Base-by-base conservation (phyloP, 2,329 filamentous ascomycete genomes). In the Phyllosticta ampelicida region DNA sequence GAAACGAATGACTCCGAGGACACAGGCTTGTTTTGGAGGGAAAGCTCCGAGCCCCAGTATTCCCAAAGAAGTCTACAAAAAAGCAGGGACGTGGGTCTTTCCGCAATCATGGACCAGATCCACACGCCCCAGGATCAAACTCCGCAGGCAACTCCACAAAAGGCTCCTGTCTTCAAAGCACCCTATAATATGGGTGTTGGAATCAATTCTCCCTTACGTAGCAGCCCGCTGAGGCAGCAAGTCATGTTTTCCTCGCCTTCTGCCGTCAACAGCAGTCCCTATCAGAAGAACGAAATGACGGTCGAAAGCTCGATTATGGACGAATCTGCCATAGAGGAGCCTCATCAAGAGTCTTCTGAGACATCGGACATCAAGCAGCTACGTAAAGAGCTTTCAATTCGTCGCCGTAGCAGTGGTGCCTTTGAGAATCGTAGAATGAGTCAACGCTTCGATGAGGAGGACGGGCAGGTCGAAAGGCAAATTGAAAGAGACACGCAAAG, bases 11-110 rank as follows among this genome's bases (percentile, higher is more conserved):
- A 28, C 4, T 51, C 56, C 8, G 56, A 72, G 30, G 66, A 72
- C 54, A 71, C 68, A 19, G 71, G 71, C 21, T 65, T 71, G 62
- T 73, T 72, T 58, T 73, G 72, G 61, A 66, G 70, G 26, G 63
- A 65, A 67, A 56, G 68, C 69, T 13, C 63, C 59, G 64, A 61
- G 9, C 63, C 62, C 9, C 36, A 55, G 1, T 64, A 70, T n/a
- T 61, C 56, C 6, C 65, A 64, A 29, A 60, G 60, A 10, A 5
- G 11, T 44, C 13, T n/a, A n/a, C 11, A 44, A n/a, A 65, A 68
- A 19, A 68, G 71, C 48, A 29, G 67, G 9, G 68, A 70, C 56
- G 36, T n/a, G 13, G 36, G 36, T 4, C 60, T 72, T 2, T 68
- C 68, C 2, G 59, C 66, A 21, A 61, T 72, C 13, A 60, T 71